These are phyloP conservation scores for Microglena sp. DNA, from an alignment of 139 green algal genomes.

Conservation along the genomic window DNA sequence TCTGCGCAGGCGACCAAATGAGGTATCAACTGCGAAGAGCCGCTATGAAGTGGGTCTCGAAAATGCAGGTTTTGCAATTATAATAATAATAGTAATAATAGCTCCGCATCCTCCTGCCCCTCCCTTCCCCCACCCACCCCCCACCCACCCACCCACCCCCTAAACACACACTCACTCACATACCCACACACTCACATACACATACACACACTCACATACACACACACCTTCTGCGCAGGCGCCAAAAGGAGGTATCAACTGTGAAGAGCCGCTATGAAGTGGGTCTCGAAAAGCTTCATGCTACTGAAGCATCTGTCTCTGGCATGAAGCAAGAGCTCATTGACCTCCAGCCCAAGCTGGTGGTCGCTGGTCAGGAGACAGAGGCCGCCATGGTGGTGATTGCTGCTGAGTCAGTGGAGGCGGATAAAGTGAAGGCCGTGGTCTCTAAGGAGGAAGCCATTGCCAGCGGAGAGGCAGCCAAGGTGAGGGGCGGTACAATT, in stretches of 20 bases:
- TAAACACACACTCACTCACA: background rate
- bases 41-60: slow-evolving; percentile 62
- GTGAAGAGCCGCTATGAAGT: slow-evolving; percentile 56
- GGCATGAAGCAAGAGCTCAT: slow-evolving; percentile 74
- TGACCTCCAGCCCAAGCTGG: slow-evolving; percentile 68
- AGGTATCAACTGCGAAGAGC: slow-evolving; percentile 48
- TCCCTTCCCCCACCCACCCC: no score
- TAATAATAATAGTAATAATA: no score
- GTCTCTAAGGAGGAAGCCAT: slow-evolving; percentile 63
- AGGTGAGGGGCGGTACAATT: no score
- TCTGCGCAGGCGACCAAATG: no score
- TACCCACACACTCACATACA: background rate
- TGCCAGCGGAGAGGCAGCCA: slow-evolving; percentile 50
- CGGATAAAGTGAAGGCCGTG: slow-evolving; percentile 63
- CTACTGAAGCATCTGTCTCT: slow-evolving; percentile 43
- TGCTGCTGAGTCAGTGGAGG: slow-evolving; percentile 32
- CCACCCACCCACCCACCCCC: no score
- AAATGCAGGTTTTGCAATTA: no score
- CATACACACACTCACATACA: background rate
- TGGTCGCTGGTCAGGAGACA: slow-evolving; percentile 52
- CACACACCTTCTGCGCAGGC: background rate
- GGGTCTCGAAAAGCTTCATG: slow-evolving; percentile 63
- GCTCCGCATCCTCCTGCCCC: no score
- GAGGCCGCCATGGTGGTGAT: slow-evolving; percentile 57
- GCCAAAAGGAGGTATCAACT: slow-evolving; percentile 46